phyloP scores from a whole-genome alignment of 495 filamentous ascomycete genomes.

The Penicillium subrubescens region DNA sequence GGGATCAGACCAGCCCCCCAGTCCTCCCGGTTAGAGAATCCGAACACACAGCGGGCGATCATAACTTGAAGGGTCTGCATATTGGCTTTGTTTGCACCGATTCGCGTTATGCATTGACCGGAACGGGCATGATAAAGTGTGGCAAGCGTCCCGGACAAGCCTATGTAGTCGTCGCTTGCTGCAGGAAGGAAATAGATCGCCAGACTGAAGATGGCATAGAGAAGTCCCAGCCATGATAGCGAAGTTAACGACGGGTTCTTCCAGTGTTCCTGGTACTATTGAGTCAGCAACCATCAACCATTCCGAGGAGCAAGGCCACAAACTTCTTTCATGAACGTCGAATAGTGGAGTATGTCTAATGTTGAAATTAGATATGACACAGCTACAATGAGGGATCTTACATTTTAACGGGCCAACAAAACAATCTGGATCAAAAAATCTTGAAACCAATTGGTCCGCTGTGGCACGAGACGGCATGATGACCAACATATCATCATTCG shows the following conservation, averaged over 20 bases:
- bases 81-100: neutral
- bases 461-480: neutral
- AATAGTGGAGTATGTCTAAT: neutral
- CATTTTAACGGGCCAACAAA: neutral
- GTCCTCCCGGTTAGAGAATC: neutral
- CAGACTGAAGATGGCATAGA: constrained; percentile 36
- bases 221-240: constrained; percentile 33
- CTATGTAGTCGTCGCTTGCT: neutral
- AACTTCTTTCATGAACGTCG: neutral
- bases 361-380: neutral
- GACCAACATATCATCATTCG: neutral
- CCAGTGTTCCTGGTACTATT: constrained; percentile 22
- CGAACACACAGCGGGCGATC: neutral
- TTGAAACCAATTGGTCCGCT: neutral
- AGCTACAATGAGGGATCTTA: neutral
- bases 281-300: neutral
- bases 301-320: neutral
- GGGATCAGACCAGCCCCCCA: neutral
- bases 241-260: constrained; percentile 19
- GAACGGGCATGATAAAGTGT: neutral
- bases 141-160: neutral
- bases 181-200: constrained; percentile 14
- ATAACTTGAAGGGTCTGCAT: neutral
- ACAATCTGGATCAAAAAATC: neutral
- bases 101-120: neutral